Base-by-base conservation (phyloP, 805 yeast species). In the Kuraishia ogatae region DNA sequence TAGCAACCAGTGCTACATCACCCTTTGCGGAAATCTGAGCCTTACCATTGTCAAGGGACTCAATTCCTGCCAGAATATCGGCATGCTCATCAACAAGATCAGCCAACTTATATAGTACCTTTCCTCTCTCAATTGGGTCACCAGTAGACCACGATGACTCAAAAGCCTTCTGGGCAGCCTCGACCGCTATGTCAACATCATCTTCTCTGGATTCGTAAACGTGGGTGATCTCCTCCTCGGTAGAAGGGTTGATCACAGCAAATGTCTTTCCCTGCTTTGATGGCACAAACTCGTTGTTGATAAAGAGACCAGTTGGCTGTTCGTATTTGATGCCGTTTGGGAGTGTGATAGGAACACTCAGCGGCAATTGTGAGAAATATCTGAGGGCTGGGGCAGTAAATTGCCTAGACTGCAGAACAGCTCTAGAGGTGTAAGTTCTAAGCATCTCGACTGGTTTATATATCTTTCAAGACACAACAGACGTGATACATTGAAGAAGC, bases 221-320 rank as follows among this genome's bases (percentile, higher is more conserved):
- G 21, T 75, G 71, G 23, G 82, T 72, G 57, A 80, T 77, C 39
- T 70, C 74, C 57, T 79, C 71, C 28, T 81, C 87, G 24, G 79
- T 78, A 8, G 83, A 73, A 1, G 88, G 87, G 59, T 81, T 76
- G 54, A 73, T 68, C 29, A 84, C 86, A 59, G 77, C 77, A 20
- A 87, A 73, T n/a, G 83, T 81, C 64, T 80, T 74, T 54, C 79
- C 80, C 54, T 80, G 79, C 39, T 72, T 70, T 7, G 88, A 78
- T 52, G 73, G 63, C 55, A 85, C 84, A 64, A 87, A 89, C 69
- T 89, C 89, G 71, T 89, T 89, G 76, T 89, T 86, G 69, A 92
- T 89, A 78, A 89, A 92, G 63, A 92, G 74, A 59, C 97, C 97
- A 11, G 87, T 74, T 67, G 87, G 84, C 67, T 79, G 83, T 53